These are phyloP conservation scores for Maudiozyma saulgeensis DNA, from an alignment of 805 yeast genomes.

Conservation along the genomic window DNA sequence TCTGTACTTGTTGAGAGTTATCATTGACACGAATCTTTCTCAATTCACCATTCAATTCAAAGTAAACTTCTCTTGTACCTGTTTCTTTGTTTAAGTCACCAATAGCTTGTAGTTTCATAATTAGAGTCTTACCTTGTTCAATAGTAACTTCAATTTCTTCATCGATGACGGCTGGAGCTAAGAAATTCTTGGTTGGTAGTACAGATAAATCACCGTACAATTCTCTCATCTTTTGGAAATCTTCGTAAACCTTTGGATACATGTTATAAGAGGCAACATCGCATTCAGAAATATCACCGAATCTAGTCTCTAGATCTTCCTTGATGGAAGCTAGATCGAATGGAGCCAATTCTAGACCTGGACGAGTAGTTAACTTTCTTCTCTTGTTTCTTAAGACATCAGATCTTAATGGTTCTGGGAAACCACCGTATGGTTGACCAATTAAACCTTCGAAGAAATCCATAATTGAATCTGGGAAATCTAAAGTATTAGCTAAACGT, in stretches of 20 bases:
- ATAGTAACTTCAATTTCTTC: conserved; percentile 85
- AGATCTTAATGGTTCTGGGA: conserved; percentile 97
- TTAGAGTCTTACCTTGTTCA: conserved; percentile 89
- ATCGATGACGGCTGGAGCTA: conserved; percentile 77
- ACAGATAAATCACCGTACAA: conserved; percentile 89
- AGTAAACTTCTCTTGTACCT: conserved; percentile 92
- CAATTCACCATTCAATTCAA: conserved; percentile 97
- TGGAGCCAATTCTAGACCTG: conserved; percentile 85
- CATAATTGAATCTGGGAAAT: conserved; percentile 96
- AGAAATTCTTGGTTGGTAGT: conserved; percentile 83
- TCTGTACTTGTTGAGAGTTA: conserved; percentile 76
- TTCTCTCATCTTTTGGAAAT: conserved; percentile 61
- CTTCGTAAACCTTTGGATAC: conserved; percentile 97
- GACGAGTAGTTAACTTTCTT: conserved; percentile 78
- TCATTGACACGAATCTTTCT: conserved; percentile 90
- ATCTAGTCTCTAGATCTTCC: conserved; percentile 66
- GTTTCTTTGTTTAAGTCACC: conserved; percentile 80
- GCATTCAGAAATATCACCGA: conserved; percentile 69
- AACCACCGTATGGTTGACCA: conserved; percentile 99
- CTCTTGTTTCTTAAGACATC: conserved; percentile 87
- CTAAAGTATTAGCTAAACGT: conserved; percentile 80
- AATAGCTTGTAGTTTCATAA: conserved; percentile 83
- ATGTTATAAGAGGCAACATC: conserved; percentile 93
- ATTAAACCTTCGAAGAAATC: conserved; percentile 98
- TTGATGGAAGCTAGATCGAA: conserved; percentile 64